Base-by-base conservation (phyloP, 495 filamentous ascomycete genomes). In the Hyaloscypha variabilis region DNA sequence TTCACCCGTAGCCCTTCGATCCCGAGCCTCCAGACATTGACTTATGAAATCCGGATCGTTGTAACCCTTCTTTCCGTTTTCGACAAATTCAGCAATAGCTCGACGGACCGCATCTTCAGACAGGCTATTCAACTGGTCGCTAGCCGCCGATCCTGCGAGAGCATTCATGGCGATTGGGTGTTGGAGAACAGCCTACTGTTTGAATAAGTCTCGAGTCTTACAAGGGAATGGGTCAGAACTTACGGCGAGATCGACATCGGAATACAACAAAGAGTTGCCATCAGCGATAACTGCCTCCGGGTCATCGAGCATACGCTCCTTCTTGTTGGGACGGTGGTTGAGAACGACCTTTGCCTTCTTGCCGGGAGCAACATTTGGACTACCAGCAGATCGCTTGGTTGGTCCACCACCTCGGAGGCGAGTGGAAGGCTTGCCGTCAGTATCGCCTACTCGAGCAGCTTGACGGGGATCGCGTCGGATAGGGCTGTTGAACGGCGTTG, bases 401-500 rank as follows among this genome's bases (percentile, higher is more conserved):
- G 39, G 17, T 1, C 39, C 39, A 11, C 39, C 39, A 11, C 39
- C 39, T 46, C 39, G 6, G 39, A 46, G 39, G 10, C 39, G 39
- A 17, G 39, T 46, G 4, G 10, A 14, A 46, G 17, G 17, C 1
- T 4, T 17, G 13, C 17, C 39, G 39, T 46, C 19, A 17, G 39
- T n/a, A n/a, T n/a, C n/a, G n/a, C n/a, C n/a, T n/a, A n/a, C n/a
- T 3, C 4, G 39, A 46, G 17, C 10, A 4, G n/a, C n/a, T 46
- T 46, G 39, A 11, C 39, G 39, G 17, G 39, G 39, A 17, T 46
- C 19, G 10, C 39, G 10, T 19, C 8, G 4, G 39, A 46, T 19
- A 26, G 53, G 53, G 2, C 53, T 55, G 23, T 55, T 55, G 53
- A 14, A 55, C 1, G 53, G 53, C n/a, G 53, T 55, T 14, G 53